phyloP scores from a whole-genome alignment of 2,329 filamentous ascomycete species.

The Plenodomus lindquistii region DNA sequence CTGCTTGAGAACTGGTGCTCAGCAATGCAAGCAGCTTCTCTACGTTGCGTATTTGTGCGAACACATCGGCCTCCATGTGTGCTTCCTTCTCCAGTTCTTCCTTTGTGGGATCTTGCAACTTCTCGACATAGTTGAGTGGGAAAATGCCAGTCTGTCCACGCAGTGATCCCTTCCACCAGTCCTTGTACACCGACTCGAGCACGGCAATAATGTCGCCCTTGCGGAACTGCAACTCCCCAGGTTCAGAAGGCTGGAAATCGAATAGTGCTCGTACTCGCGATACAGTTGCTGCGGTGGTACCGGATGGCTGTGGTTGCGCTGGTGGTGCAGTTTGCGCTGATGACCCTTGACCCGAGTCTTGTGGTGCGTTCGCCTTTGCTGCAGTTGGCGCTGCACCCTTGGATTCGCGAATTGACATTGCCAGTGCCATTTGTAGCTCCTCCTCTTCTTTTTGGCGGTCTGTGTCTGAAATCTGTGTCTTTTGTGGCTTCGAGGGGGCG shows the following conservation, averaged over 20 bases:
- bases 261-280: conserved; percentile 91
- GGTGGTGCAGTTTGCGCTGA: conserved; percentile 45
- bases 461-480: conserved; percentile 84
- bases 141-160: conserved; percentile 97
- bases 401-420: conserved; percentile 89
- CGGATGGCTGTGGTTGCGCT: conserved; percentile 67
- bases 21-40: conserved; percentile 84
- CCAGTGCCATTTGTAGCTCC: conserved; percentile 93
- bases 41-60: conserved; percentile 76
- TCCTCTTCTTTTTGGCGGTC: conserved; percentile 97
- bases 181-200: conserved; percentile 96
- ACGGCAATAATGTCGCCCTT: conserved; percentile 98
- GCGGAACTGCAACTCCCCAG: conserved; percentile 92
- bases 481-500: conserved; percentile 88
- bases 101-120: conserved; percentile 88
- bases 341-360: conserved; percentile 33
- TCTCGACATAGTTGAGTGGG: conserved; percentile 97
- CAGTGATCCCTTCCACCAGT: conserved; percentile 98
- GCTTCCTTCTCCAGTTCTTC: conserved; percentile 95
- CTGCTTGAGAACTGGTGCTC: conserved; percentile 69
- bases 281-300: conserved; percentile 94
- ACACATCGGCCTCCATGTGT: conserved; percentile 86
- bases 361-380: conserved; percentile 48
- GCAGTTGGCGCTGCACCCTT: conserved; percentile 46
- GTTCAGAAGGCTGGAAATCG: conserved; percentile 92